These are phyloP conservation scores for Lipomyces kockii DNA, from an alignment of 805 yeast species.

Conservation along the genomic window DNA sequence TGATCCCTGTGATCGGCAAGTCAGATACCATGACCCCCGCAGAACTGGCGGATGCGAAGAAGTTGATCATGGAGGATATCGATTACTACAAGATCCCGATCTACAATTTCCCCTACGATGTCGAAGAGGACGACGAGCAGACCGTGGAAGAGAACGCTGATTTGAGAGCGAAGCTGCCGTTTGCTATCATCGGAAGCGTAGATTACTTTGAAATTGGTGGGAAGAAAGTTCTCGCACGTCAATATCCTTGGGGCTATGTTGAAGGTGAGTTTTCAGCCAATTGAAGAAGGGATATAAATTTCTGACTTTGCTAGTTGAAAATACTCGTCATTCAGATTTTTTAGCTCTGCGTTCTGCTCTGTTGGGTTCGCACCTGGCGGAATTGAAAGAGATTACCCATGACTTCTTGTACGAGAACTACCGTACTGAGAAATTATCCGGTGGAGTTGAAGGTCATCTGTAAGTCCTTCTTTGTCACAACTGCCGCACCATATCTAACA, in stretches of 20 bases:
- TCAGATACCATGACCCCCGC: constrained; percentile 75
- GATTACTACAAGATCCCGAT: constrained; percentile 61
- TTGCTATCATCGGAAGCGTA: constrained; percentile 63
- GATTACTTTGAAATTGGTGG: constrained; percentile 48
- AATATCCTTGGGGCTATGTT: constrained; percentile 72
- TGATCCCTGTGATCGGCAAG: constrained; percentile 80
- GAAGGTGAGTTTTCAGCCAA: constrained; percentile 47
- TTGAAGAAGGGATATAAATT: not conserved
- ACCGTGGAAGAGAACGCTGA: constrained; percentile 45
- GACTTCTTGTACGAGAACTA: constrained; percentile 76
- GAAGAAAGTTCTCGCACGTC: constrained; percentile 54
- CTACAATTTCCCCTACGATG: constrained; percentile 75
- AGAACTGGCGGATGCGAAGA: constrained; percentile 62
- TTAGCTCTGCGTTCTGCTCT: constrained; percentile 64
- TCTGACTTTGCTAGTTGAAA: constrained; percentile 42
- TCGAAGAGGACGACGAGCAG: constrained; percentile 56
- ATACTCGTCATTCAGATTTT: constrained; percentile 48
- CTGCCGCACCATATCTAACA: constrained; percentile 9
- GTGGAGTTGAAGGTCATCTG: constrained; percentile 31
- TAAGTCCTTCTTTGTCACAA: constrained; percentile 4
- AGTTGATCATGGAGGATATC: constrained; percentile 60
- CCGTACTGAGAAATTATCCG: constrained; percentile 73
- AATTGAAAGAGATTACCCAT: constrained; percentile 79
- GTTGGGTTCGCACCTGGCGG: constrained; percentile 82
- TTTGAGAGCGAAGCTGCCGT: constrained; percentile 60